phyloP scores from a whole-genome alignment of 2,329 filamentous ascomycete genomes.

The Colletotrichum sp. region DNA sequence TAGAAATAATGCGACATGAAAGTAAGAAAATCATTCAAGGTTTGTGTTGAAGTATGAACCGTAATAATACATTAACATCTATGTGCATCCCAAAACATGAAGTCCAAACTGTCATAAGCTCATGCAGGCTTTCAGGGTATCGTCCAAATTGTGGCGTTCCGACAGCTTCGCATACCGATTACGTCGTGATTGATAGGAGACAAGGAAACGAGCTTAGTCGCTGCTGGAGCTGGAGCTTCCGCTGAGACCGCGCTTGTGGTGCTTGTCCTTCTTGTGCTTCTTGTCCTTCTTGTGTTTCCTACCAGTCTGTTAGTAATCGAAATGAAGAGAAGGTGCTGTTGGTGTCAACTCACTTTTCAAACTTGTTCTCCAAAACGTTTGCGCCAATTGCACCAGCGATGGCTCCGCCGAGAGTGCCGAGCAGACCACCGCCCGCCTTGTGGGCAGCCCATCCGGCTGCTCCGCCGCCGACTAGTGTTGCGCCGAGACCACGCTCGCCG shows the following conservation, averaged over 20 bases:
- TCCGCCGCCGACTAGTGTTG: conserved; percentile 57
- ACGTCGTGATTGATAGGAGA: background rate
- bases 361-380: conserved; percentile 46
- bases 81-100: background rate
- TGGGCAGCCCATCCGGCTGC: conserved; percentile 60
- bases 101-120: background rate
- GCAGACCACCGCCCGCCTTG: conserved; percentile 55
- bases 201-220: background rate
- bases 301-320: too few relatives aligned
- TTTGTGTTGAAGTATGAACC: background rate
- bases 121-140: background rate
- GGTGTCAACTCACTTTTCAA: too few relatives aligned
- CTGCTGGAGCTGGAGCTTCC: conserved; percentile 18
- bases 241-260: conserved; percentile 18
- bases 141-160: background rate
- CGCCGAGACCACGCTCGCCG: conserved; percentile 61
- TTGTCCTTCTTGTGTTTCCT: conserved; percentile 30
- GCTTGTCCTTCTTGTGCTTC: conserved; percentile 32
- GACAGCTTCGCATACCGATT: background rate
- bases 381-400: conserved; percentile 61
- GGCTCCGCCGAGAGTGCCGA: conserved; percentile 56
- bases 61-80: conserved; percentile 3
- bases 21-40: background rate
- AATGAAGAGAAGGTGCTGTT: too few relatives aligned
- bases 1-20: background rate